Percentiles rank a stretch among this genome's conserved stretches.
These are phyloP conservation scores for Scutellaria minor DNA, from an alignment of 257 asterid species.

Conservation along the genomic window DNA sequence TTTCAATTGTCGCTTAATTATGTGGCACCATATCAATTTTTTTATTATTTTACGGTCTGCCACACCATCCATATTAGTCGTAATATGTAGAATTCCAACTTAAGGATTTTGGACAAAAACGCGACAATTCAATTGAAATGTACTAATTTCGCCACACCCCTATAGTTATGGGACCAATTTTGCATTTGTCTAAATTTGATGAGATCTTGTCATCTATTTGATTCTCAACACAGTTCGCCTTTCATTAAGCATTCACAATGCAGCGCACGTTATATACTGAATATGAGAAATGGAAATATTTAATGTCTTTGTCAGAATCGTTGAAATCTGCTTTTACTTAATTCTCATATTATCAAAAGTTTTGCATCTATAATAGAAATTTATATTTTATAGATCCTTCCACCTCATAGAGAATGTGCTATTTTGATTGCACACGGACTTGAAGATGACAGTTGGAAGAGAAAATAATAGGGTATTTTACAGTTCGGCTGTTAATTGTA, in stretches of 20 bases:
- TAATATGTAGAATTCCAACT: too few relatives aligned
- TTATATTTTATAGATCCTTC: background rate
- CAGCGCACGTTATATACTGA: background rate
- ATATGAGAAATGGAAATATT: background rate
- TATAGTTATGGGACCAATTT: too few relatives aligned
- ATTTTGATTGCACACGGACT: background rate
- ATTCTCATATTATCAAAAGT: constrained; percentile 1
- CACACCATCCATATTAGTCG: too few relatives aligned
- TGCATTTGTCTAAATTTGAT: background rate
- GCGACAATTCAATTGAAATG: too few relatives aligned
- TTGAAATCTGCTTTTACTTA: background rate
- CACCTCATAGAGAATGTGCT: background rate
- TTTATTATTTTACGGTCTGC: too few relatives aligned
- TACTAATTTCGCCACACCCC: too few relatives aligned
- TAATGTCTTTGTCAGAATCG: background rate
- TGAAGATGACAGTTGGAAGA: background rate
- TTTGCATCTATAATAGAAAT: background rate
- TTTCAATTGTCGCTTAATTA: too few relatives aligned
- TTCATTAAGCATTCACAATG: background rate
- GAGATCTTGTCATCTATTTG: background rate
- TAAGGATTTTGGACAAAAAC: too few relatives aligned
- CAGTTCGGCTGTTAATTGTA: background rate
- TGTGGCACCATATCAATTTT: too few relatives aligned
- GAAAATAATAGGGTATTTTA: background rate
- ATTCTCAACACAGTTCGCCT: background rate